These are phyloP conservation scores for Suillus ampliporus DNA, from an alignment of 768 basidiomycete species.

Conservation along the genomic window DNA sequence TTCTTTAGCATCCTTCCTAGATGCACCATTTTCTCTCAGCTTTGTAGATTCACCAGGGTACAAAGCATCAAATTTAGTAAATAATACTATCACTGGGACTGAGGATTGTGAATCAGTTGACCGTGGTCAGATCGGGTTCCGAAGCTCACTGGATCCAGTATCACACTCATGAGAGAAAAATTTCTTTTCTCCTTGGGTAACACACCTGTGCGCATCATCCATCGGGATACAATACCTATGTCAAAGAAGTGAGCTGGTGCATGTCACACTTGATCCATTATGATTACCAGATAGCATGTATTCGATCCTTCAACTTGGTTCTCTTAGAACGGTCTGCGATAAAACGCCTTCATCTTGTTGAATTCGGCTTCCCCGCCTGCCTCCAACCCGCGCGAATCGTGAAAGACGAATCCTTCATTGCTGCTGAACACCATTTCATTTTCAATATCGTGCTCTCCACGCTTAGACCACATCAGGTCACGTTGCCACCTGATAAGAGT, in stretches of 20 bases:
- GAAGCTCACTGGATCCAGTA: conserved; percentile 15
- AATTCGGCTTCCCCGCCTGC: conserved; percentile 38
- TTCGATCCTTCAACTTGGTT: conserved; percentile 25
- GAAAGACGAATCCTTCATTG: conserved; percentile 41
- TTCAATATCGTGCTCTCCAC: conserved; percentile 42
- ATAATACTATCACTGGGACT: conserved; percentile 47
- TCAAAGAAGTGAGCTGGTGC: conserved; percentile 1
- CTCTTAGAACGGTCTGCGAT: conserved; percentile 30
- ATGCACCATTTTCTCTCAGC: conserved; percentile 18
- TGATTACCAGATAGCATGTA: conserved; percentile 47
- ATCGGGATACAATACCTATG: conserved; percentile 46
- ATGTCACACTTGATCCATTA: not conserved
- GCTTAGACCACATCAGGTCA: not conserved
- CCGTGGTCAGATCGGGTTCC: not conserved
- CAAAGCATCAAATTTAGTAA: conserved; percentile 45
- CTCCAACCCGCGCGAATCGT: conserved; percentile 39
- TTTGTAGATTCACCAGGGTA: conserved; percentile 24
- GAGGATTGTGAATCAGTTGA: not conserved
- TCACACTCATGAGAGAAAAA: conserved; percentile 19
- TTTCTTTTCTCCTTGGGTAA: conserved; percentile 33
- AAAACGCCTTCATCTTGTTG: conserved; percentile 36
- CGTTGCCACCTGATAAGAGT: not conserved
- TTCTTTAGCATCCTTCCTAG: conserved; percentile 14
- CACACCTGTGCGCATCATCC: conserved; percentile 28
- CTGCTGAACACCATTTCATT: conserved; percentile 35